These are phyloP conservation scores for Cladosporium sp. DNA, from an alignment of 2,329 filamentous ascomycete genomes.

Conservation along the genomic window DNA sequence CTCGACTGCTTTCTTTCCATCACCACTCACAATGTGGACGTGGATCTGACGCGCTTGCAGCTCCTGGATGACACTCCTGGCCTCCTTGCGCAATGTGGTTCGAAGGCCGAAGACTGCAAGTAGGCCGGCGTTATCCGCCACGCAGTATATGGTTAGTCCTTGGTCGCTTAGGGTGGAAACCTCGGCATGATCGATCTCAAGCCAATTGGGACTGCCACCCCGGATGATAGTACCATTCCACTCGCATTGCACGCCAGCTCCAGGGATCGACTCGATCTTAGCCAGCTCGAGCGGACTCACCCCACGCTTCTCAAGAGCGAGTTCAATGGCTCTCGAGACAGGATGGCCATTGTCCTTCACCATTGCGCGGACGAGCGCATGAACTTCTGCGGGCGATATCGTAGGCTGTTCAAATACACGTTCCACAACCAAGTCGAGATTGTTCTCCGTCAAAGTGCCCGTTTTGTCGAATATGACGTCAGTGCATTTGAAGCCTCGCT, in stretches of 20 bases:
- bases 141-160: constrained; percentile 23
- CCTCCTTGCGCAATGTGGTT: constrained; percentile 32
- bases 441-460: constrained; percentile 58
- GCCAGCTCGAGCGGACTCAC: no score
- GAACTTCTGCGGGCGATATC: constrained; percentile 13
- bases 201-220: no score
- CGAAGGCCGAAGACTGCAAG: neutral
- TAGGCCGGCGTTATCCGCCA: neutral
- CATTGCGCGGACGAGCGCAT: constrained; percentile 10
- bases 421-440: no score
- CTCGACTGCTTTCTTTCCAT: constrained; percentile 38
- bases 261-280: no score
- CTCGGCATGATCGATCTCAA: no score
- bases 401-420: no score
- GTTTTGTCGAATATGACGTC: constrained; percentile 78
- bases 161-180: constrained; percentile 28
- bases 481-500: constrained; percentile 53
- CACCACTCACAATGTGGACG: constrained; percentile 53
- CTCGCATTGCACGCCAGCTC: no score
- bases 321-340: constrained; percentile 18
- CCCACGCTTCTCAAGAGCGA: no score
- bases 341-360: constrained; percentile 21
- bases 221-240: no score
- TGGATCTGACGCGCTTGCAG: constrained; percentile 43
- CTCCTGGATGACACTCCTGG: constrained; percentile 45